Evolutionary conservation across 768 basidiomycete genomes (phyloP).

Genomic region (Lentinula aciculospora): DNA sequence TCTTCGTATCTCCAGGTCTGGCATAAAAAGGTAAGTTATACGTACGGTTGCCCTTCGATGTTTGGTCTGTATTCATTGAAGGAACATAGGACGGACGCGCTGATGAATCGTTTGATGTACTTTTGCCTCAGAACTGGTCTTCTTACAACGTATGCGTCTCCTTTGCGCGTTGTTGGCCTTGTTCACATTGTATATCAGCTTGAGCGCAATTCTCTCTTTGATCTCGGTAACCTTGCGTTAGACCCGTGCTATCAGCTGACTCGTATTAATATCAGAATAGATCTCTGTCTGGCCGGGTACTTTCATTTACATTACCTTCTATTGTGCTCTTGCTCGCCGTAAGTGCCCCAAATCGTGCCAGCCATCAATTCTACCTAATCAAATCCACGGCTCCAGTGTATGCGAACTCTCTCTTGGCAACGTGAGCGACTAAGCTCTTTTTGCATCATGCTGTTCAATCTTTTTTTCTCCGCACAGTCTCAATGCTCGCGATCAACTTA

Average conservation of each 20-base stretch:
- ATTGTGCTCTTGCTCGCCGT: slow-evolving; percentile 2
- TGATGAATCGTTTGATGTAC: slow-evolving; percentile 1
- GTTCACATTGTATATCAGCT: not conserved
- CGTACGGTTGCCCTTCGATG: not conserved
- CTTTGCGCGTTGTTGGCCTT: not conserved
- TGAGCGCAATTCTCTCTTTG: not conserved
- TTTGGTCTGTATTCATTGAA: not conserved
- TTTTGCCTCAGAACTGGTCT: slow-evolving; percentile 5
- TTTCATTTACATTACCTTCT: slow-evolving; percentile 3
- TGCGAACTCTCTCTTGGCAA: slow-evolving; percentile 1
- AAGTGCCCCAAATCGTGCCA: not conserved
- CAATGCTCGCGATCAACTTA: not conserved
- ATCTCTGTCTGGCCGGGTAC: slow-evolving; percentile 4
- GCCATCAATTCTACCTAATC: too few relatives aligned
- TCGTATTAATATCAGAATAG: not conserved
- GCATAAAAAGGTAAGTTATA: not conserved
- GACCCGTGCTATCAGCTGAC: too few relatives aligned
- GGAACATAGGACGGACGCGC: not conserved
- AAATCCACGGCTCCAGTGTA: not conserved
- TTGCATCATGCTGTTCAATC: not conserved
- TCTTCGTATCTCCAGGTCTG: not conserved
- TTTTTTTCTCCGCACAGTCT: not conserved
- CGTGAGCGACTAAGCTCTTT: not conserved
- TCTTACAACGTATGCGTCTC: not conserved
- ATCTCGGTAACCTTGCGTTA: not conserved